Evolutionary conservation across 306 rosid species (phyloP), one percentile per base, ranked within the genome.

Genomic region (Vigna unguiculata): DNA sequence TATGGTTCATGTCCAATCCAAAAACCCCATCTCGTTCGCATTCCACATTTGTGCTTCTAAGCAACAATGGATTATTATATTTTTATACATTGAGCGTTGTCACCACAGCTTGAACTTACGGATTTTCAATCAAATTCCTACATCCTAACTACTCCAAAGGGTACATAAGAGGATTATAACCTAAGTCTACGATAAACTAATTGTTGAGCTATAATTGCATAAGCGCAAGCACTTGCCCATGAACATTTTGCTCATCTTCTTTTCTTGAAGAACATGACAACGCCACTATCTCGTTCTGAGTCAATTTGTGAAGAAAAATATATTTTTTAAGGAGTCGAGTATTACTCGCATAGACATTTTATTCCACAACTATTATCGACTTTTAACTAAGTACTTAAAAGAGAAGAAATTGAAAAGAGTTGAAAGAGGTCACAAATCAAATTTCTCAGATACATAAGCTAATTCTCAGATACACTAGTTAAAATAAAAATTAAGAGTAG

Each of bases 1-100:
- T 77, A 65, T 52, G 65, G 71, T 71, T 69, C 52, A 17, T 52
- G 20, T 45, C 70, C 64, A 63, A 71, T 21, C 75, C 48, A 75
- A 28, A 45, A 55, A 72, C 24, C 22, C 32, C 25, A 57, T 5
- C 43, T 32, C 11, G 69, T 60, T 34, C 30, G 54, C 38, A 16
- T 76, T 53, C 32, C 61, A 52, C 48, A 40, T 49, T 36, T 47
- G 5, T 49, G 67, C 43, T 69, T 68, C 68, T 60, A 61, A 36
- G 25, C n/a, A 21, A 19, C 36, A 73, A n/a, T 45, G 65, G 21
- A 55, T 24, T 17, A 49, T 19, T 4, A 41, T 7, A 1, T 41
- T 24, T 20, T 51, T 71, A 58, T 14, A 15, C 30, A 68, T 46
- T 21, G 25, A 36, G 20, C 72, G 41, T 63, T 52, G 17, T 52